Base-by-base conservation (phyloP, 495 filamentous ascomycete species). In the Aspergillus incahuasiensis region DNA sequence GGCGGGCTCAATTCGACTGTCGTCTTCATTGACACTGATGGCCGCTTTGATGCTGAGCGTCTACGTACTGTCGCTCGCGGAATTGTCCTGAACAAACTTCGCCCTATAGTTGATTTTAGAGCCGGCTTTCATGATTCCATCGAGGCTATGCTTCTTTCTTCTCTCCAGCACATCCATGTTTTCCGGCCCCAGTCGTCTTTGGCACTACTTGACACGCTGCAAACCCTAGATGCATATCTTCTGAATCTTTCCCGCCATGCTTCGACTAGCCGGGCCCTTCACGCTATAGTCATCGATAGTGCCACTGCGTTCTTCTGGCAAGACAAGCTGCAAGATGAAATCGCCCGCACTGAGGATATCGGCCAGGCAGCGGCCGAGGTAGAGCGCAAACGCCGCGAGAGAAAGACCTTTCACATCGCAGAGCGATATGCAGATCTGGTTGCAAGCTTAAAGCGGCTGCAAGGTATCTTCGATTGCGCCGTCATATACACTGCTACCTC, bases 11-110 rank as follows among this genome's bases (percentile, higher is more conserved):
- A 70, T 21, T 79, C 81, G 16, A 77, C 88, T 2, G 78, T 92
- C 2, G 77, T 87, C 4, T 71, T 91, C 25, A 63, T 96, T 21
- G 91, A 96, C 60, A 75, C 84, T 0, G 85, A 89, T 41, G 76
- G 77, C 39, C 79, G 79, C 0, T 91, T 95, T 57, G 81, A 85
- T 28, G 74, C 83, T 11, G 65, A 77, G 13, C 78, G 84, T 11
- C 74, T 94, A 0, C 71, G 62, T 0, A 54, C 65, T 11, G 66
- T 84, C 16, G 65, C 64, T 42, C 46, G 64, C 49, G 64, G 58
- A 6, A 61, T 74, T 19, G 48, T 71, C 3, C 49, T 51, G 15
- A 44, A 60, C 21, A 59, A 48, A 34, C 9, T 57, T 9, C 49
- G 19, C 19, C 43, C 15, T 13, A 30, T 13, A 21, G 19, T 2